These are phyloP conservation scores for Tremella fuciformis DNA, from an alignment of 768 basidiomycete species.

Conservation along the genomic window DNA sequence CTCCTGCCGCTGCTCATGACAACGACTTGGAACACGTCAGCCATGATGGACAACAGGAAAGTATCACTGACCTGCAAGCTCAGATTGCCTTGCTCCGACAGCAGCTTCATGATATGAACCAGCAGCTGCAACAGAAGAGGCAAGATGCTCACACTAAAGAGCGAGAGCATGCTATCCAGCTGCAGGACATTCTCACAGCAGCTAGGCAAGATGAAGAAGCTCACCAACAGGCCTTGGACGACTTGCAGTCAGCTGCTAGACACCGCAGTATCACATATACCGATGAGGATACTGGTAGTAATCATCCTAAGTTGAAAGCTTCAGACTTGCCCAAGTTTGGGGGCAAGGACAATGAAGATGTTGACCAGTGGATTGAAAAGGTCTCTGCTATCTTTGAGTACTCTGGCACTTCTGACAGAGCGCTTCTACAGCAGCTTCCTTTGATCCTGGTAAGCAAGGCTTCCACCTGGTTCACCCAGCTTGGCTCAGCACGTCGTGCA, in stretches of 20 bases:
- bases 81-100: too few species aligned
- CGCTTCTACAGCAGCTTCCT: neutral
- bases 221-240: too few species aligned
- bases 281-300: neutral
- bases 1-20: too few species aligned
- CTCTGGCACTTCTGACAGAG: neutral
- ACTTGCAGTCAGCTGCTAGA: too few species aligned
- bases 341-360: neutral
- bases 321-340: constrained; percentile 1
- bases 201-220: too few species aligned
- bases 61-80: too few species aligned
- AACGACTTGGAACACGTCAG: too few species aligned
- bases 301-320: neutral
- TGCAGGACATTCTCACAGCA: too few species aligned
- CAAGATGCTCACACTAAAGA: neutral
- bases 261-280: neutral
- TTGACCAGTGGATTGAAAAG: neutral
- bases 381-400: neutral
- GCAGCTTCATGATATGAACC: neutral
- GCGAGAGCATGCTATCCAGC: neutral
- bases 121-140: neutral
- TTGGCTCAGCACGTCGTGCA: neutral
- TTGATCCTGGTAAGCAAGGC: neutral
- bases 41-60: too few species aligned
- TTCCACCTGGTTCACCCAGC: neutral